Evolutionary conservation across 2,329 filamentous ascomycete species (phyloP).

Genomic region (Claviceps paspali): DNA sequence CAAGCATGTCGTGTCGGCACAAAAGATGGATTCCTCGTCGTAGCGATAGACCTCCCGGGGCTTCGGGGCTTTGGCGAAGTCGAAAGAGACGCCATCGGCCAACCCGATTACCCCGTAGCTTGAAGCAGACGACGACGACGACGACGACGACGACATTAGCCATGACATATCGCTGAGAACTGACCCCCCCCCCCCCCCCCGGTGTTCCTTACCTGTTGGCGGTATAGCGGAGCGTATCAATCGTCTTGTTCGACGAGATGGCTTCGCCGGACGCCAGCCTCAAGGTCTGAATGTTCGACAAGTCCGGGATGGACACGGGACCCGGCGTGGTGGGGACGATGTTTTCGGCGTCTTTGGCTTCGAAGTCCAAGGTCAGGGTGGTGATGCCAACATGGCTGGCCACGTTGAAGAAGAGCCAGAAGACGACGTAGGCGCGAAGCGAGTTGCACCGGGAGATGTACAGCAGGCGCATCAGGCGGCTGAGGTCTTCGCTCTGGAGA

Average conservation of each 20-base stretch:
- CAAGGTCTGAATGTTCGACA: constrained; percentile 19
- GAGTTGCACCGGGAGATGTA: constrained; percentile 7
- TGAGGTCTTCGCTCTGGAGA: constrained; percentile 13
- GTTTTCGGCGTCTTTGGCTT: constrained; percentile 22
- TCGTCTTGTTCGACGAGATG: constrained; percentile 7
- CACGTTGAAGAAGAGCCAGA: constrained; percentile 12
- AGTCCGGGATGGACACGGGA: constrained; percentile 20
- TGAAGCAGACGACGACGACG: too few species aligned
- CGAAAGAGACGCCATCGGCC: constrained; percentile 11
- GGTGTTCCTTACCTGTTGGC: constrained; percentile 26
- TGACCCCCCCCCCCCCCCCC: too few species aligned
- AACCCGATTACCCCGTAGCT: constrained; percentile 5
- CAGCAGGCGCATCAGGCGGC: constrained; percentile 10
- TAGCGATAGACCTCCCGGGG: constrained; percentile 17
- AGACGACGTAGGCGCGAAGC: constrained; percentile 10
- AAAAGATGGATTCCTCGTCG: constrained; percentile 16
- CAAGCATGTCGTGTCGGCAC: constrained; percentile 16
- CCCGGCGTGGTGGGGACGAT: constrained; percentile 18
- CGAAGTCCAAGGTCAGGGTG: constrained; percentile 26
- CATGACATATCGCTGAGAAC: too few species aligned
- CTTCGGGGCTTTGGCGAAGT: constrained; percentile 10
- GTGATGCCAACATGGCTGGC: constrained; percentile 27
- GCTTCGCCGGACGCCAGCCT: constrained; percentile 13
- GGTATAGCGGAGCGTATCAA: constrained; percentile 23
- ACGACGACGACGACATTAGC: too few species aligned